Evolutionary conservation across 1,139 yeast genomes (phyloP).

Genomic region (Nakaseomyces uthaithaninus): DNA sequence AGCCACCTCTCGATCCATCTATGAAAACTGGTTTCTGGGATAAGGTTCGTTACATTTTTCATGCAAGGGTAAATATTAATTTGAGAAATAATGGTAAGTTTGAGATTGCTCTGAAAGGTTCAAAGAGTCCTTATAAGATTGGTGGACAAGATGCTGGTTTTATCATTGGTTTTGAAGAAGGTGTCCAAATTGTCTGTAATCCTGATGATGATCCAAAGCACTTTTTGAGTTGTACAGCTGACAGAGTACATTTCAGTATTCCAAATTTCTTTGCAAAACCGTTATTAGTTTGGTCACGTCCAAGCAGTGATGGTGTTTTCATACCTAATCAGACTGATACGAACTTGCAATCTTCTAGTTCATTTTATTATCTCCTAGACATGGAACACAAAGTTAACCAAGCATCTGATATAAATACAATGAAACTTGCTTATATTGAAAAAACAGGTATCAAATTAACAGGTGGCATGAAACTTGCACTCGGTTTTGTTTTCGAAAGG

Average conservation of each 20-base stretch:
- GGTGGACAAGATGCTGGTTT: conserved; percentile 71
- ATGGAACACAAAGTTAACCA: conserved; percentile 23
- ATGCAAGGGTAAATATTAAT: conserved; percentile 43
- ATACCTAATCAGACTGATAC: conserved; percentile 38
- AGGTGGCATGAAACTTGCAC: conserved; percentile 52
- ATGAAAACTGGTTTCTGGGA: conserved; percentile 79
- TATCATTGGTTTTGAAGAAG: conserved; percentile 65
- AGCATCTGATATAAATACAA: conserved; percentile 15
- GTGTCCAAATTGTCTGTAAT: conserved; percentile 55
- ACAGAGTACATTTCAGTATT: conserved; percentile 60
- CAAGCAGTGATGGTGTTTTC: conserved; percentile 38
- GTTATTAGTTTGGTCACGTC: conserved; percentile 53
- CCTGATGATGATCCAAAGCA: conserved; percentile 53
- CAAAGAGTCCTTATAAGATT: conserved; percentile 66
- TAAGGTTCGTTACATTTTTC: conserved; percentile 53
- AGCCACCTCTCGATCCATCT: conserved; percentile 76
- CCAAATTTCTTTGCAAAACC: conserved; percentile 58
- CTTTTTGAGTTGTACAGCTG: conserved; percentile 56
- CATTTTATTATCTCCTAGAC: conserved; percentile 43
- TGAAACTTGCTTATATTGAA: conserved; percentile 34
- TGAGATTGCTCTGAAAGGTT: conserved; percentile 54
- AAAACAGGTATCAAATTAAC: conserved; percentile 49
- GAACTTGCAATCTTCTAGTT: conserved; percentile 41
- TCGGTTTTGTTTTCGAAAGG: conserved; percentile 56
- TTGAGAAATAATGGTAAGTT: conserved; percentile 49